Evolutionary conservation across 2,329 filamentous ascomycete genomes (phyloP).

Genomic region (Aspergillus intermedius): DNA sequence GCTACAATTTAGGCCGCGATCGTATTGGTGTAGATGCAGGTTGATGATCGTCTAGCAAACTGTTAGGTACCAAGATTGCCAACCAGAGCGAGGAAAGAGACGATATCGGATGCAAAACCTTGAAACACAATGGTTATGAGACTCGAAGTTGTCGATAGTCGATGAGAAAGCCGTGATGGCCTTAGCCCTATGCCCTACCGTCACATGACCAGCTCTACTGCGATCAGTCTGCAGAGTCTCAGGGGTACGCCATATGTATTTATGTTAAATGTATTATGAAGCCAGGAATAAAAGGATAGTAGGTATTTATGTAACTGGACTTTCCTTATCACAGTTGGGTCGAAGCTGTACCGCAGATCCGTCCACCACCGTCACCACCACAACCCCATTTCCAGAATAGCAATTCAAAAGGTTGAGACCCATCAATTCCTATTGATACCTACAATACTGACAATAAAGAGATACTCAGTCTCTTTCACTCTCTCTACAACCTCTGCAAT

Average conservation of each 20-base stretch:
- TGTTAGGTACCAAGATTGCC: neutral
- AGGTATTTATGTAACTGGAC: too few relatives aligned
- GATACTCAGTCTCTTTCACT: neutral
- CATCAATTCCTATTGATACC: neutral
- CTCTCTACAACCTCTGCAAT: neutral
- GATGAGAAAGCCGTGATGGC: neutral
- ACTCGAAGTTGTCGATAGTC: neutral
- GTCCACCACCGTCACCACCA: too few relatives aligned
- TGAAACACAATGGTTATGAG: neutral
- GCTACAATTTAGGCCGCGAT: neutral
- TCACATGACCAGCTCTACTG: neutral
- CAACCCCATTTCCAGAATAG: too few relatives aligned
- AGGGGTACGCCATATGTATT: too few relatives aligned
- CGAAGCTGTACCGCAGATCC: too few relatives aligned
- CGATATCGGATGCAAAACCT: neutral
- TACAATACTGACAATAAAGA: neutral
- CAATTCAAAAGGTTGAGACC: too few relatives aligned
- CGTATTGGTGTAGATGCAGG: neutral
- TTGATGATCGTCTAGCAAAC: neutral
- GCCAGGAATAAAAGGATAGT: too few relatives aligned
- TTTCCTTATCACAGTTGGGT: too few relatives aligned
- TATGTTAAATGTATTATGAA: too few relatives aligned
- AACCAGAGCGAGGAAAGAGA: neutral
- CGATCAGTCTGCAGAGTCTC: too few relatives aligned
- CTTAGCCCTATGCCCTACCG: neutral